Evolutionary conservation across 768 basidiomycete species (phyloP), one percentile per base, ranked within the genome.

Genomic region (Leccinum ochraceum): DNA sequence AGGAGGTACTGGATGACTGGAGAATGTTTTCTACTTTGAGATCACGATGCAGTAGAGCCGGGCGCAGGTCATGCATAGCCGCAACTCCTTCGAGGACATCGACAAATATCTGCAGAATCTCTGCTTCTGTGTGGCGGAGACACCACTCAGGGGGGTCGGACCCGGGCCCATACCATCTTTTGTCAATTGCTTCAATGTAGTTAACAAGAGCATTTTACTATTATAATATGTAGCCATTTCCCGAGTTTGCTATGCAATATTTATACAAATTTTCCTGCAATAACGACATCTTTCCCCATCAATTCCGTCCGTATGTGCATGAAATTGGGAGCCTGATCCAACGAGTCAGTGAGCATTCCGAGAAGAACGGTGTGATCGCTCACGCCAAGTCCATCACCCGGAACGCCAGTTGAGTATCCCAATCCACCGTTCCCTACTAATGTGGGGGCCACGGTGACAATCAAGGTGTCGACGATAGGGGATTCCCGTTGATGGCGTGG

Each of bases 11-110:
- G 3, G 89, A 87, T 7, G 94, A 87, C 70, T 96, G 92, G 1
- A 99, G 85, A 67, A 99, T 98, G 75, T 99, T 99, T 74, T 99
- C 97, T 36, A 99, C 95, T 77, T 99, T 99, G 71, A 99, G 85
- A 77, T 99, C 97, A 46, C 97, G 92, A 71, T 99, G 97, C 24
- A 99, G 81, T 53, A 99, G 81, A 22, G 97, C 85, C 5, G 94
- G 94, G 24, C 88, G 85, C 53, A 94, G 85, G 64, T 92, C 89
- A 73, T 99, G 97, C 97, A 99, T 98, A 62, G 86, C 90, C 5
- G 94, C 95, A 22, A 98, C 90, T 36, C 93, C 96, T 73, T 99
- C 97, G 70, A 95, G 97, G 26, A 98, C 92, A 71, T 98, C 97
- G 14, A 92, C 89, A 74, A 99, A 99, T 69, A 99, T 98, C 74